Base-by-base conservation (phyloP, 129 eudicot genomes). In the Helichrysum umbraculigerum region DNA sequence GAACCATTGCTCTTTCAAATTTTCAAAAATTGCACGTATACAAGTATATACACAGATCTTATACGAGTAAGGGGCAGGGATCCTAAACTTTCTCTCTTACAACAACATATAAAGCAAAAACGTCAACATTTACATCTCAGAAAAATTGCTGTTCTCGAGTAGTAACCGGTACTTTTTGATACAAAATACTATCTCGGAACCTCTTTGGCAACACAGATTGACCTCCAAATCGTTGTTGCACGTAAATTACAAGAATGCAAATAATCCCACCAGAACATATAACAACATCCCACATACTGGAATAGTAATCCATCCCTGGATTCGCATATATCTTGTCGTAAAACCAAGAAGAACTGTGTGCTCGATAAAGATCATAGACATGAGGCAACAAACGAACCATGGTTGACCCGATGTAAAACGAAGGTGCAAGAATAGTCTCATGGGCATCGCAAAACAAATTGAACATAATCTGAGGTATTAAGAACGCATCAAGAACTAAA, bases 211-310 rank as follows among this genome's bases (percentile, higher is more conserved):
- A 81, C 80, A 93, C 68, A 47, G 85, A 90, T 29, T 86, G 83
- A 1, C 98, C 95, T 35, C 96, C 92, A 75, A 81, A 90, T 56
- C 84, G 63, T 65, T 93, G 98, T 77, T 93, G 98, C 83, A 90
- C 67, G 83, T 41, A 93, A 35, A 90, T 66, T 35, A 88, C 42
- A 62, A 78, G 17, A 65, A 80, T 88, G 60, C 86, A 87, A 22
- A 88, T 51, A 58, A 82, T 33, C 34, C 95, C 96, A 25, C 80
- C 66, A 12, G 78, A 78, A 63, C 87, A 88, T 56, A 88, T 81
- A 60, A 81, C 72, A 56, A 93, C 81, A 70, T 93, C 97, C 96
- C 98, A 93, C 3, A 79, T 28, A 0, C 89, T 88, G 0, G 98
- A 90, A 61, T 83, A 93, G 83, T 73, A 93, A 78, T 88, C 96